Base-by-base conservation (phyloP, 352 stramenopile genomes). In the Phytophthora cajani region DNA sequence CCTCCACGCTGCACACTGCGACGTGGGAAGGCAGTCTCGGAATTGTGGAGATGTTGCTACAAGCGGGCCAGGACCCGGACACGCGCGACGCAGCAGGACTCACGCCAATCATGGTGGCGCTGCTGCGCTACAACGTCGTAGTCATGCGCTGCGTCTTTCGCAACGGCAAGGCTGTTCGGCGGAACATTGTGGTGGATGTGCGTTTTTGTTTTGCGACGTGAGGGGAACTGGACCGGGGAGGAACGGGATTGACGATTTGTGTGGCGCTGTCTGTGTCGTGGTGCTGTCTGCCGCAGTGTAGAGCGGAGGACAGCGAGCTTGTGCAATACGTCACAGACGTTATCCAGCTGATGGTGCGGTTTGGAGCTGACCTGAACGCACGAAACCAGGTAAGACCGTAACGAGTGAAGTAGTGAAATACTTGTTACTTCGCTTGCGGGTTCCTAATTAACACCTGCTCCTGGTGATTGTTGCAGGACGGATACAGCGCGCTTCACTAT, bases 81-180 rank as follows among this genome's bases (percentile, higher is more conserved):
- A 68, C 72, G 16, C 32, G 14, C 14, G 67, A 74, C 56, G 32
- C 63, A 12, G 53, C 53, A 57, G 59, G 56, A 12, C 65, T 73
- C 33, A 79, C 72, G 49, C 30, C 72, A 7, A 63, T 70, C 25
- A 76, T 76, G 63, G 62, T 79, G 25, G 27, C 55, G 4, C 60
- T 73, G 30, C 50, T 79, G 62, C 72, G 58, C 36, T 69, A 61
- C 59, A 75, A 69, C 38, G 21, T 76, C 16, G 59, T 76, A 9
- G 63, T 62, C 56, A 76, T 70, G 58, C 63, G 63, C 59, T 76
- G 59, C 55, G 54, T 79, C n/a, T 75, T 79, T 25, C 67, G 62
- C 11, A 70, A 68, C 21, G 44, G 42, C 33, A 12, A 59, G 16
- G 59, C 67, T 4, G 36, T 79, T 16, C 67, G 25, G 17, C 58